Evolutionary conservation across 768 basidiomycete species (phyloP).

Genomic region (Postia placenta): DNA sequence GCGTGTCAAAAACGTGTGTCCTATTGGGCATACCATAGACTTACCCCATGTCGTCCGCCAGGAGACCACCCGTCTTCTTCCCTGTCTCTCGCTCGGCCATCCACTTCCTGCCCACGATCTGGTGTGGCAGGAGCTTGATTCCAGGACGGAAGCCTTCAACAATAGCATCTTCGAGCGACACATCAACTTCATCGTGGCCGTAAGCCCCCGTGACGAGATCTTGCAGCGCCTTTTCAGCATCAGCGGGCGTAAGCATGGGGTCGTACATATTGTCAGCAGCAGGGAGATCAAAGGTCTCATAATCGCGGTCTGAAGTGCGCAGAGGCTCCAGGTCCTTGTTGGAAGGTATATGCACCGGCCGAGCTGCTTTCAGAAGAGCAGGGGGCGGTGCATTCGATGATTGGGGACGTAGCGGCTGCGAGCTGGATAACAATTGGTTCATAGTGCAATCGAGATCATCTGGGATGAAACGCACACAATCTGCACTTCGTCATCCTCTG

Average conservation of each 20-base stretch:
- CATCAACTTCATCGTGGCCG: conserved; percentile 27
- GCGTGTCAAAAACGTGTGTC: conserved; percentile 1
- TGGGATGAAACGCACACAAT: conserved; percentile 5
- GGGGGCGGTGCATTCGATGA: conserved; percentile 6
- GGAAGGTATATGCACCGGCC: conserved; percentile 31
- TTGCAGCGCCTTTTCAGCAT: conserved; percentile 18
- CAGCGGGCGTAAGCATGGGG: conserved; percentile 11
- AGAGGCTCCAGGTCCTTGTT: conserved; percentile 16
- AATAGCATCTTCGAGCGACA: conserved; percentile 59
- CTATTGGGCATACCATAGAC: conserved; percentile 8
- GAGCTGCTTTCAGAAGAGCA: conserved; percentile 9
- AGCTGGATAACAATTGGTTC: neutral
- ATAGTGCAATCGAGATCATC: neutral
- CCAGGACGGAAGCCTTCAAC: conserved; percentile 75
- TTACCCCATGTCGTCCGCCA: conserved; percentile 90
- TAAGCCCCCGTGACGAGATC: conserved; percentile 28
- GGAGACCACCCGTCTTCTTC: conserved; percentile 79
- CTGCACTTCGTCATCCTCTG: conserved; percentile 15
- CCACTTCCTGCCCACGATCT: conserved; percentile 81
- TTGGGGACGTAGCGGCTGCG: conserved; percentile 10
- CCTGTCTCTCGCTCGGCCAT: conserved; percentile 79
- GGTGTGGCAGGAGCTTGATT: conserved; percentile 76
- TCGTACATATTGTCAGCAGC: conserved; percentile 19
- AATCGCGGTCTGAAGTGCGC: conserved; percentile 17
- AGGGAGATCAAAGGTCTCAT: conserved; percentile 27